Evolutionary conservation across 371 early-diverging fungal genomes (phyloP).

Genomic region (Nematocida homosporus): DNA sequence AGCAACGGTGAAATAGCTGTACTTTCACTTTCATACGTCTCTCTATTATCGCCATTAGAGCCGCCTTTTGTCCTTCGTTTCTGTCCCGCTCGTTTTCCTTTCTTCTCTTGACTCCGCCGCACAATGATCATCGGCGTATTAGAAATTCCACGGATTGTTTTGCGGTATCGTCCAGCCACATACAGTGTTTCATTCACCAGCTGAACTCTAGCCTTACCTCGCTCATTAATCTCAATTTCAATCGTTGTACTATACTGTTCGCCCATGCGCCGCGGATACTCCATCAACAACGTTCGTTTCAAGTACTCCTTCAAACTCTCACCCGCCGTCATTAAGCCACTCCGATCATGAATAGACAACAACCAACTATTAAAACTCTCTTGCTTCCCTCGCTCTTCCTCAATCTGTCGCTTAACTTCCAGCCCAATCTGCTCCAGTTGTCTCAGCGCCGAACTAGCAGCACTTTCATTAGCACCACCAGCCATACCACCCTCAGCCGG

Average conservation of each 20-base stretch:
- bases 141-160: conserved; percentile 43
- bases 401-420: not conserved
- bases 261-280: not conserved
- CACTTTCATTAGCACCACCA: not conserved
- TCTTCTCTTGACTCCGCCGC: not conserved
- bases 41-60: too few relatives aligned
- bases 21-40: too few relatives aligned
- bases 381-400: not conserved
- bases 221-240: not conserved
- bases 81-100: not conserved
- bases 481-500: not conserved
- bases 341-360: conserved; percentile 14
- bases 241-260: conserved; percentile 4
- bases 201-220: not conserved
- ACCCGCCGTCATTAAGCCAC: not conserved
- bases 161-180: conserved; percentile 42
- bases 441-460: not conserved
- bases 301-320: conserved; percentile 11
- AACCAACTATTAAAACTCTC: not conserved
- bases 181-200: conserved; percentile 29
- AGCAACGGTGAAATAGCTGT: too few relatives aligned
- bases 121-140: conserved; percentile 33
- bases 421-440: not conserved
- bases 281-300: not conserved
- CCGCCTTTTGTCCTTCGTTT: too few relatives aligned